Evolutionary conservation across 331 rosid genomes (phyloP), one percentile per base, ranked within the genome.

Genomic region (Telfairia occidentalis): DNA sequence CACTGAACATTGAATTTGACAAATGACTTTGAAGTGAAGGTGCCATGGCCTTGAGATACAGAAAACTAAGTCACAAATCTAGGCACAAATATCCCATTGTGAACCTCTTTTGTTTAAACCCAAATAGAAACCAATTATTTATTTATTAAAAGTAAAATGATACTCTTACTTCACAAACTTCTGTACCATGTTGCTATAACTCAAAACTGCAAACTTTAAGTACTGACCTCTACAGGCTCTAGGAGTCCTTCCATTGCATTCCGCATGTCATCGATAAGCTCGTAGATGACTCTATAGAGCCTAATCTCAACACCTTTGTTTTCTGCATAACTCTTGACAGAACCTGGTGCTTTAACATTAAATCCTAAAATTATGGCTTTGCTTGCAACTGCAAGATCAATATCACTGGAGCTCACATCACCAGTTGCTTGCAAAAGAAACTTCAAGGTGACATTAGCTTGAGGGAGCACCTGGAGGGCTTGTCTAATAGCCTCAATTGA

Each of bases 221-320:
- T 74, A 81, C 79, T 82, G 73, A 95, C 99, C 96, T 90, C 96
- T 73, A 91, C 92, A 60, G 87, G 74, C 5, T 95, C 97, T 29
- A 95, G 78, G 55, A 95, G 97, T 58, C 97, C 98, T 85, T 95
- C 98, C 98, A 95, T 95, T 79, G 98, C 98, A 7, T 88, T 88
- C 77, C 97, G 84, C 32, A 91, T 90, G 38, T 95, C 97, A 71
- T 90, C 98, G 34, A 91, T 91, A 29, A 95, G 90, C 78, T 95
- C 98, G 71, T 95, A 95, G 73, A 95, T 95, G 55, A 95, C 92
- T 92, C 81, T 88, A 77, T 95, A 95, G 19, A 86, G 74, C 81
- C 98, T 83, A 81, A 95, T 90, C 84, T 95, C 98, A 66, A 95
- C 96, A 1, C 85, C 88, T 86, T 95, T 95, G 77, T 84, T 91